Evolutionary conservation across 139 green algal species (phyloP).

Genomic region (Monoraphidium neglectum): DNA sequence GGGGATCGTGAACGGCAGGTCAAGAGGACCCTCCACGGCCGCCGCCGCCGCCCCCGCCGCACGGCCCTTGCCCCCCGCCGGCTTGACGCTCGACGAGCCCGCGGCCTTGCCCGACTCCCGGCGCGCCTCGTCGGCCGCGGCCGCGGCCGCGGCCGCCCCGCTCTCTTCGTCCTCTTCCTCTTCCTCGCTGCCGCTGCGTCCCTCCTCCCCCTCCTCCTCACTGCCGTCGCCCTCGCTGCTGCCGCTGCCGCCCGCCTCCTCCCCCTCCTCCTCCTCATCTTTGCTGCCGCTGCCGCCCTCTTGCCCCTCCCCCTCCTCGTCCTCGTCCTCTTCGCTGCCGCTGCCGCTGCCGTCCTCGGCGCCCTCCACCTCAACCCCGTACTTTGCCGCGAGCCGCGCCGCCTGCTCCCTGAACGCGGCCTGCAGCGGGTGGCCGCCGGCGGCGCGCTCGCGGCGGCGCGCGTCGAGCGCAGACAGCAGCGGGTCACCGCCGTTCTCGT

Average conservation of each 20-base stretch:
- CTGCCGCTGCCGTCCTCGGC: slow-evolving; percentile 2
- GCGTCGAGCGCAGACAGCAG: slow-evolving; percentile 46
- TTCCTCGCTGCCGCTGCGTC: neutral
- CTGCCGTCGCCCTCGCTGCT: slow-evolving; percentile 17
- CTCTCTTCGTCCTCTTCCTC: slow-evolving; percentile 34
- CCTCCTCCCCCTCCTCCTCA: slow-evolving; percentile 25
- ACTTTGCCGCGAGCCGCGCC: slow-evolving; percentile 45
- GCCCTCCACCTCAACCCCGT: slow-evolving; percentile 31
- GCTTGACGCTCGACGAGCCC: neutral
- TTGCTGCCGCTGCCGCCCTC: slow-evolving; percentile 14
- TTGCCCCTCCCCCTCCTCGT: slow-evolving; percentile 12
- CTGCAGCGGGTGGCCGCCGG: slow-evolving; percentile 78
- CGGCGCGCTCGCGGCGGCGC: slow-evolving; percentile 58
- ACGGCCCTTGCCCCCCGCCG: neutral
- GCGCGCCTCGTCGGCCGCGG: neutral
- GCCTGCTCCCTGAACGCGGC: slow-evolving; percentile 35
- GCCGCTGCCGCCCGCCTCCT: slow-evolving; percentile 3
- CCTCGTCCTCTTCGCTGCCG: slow-evolving; percentile 6
- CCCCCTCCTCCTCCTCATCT: slow-evolving; percentile 24
- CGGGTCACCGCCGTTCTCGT: slow-evolving; percentile 12
- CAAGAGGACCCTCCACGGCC: slow-evolving; percentile 39
- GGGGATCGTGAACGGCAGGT: slow-evolving; percentile 83
- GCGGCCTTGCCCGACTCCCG: slow-evolving; percentile 15
- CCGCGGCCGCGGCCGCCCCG: slow-evolving; percentile 20
- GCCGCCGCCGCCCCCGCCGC: slow-evolving; percentile 1